Base-by-base conservation (phyloP, 2,329 filamentous ascomycete genomes). In the Curvularia sp. region DNA sequence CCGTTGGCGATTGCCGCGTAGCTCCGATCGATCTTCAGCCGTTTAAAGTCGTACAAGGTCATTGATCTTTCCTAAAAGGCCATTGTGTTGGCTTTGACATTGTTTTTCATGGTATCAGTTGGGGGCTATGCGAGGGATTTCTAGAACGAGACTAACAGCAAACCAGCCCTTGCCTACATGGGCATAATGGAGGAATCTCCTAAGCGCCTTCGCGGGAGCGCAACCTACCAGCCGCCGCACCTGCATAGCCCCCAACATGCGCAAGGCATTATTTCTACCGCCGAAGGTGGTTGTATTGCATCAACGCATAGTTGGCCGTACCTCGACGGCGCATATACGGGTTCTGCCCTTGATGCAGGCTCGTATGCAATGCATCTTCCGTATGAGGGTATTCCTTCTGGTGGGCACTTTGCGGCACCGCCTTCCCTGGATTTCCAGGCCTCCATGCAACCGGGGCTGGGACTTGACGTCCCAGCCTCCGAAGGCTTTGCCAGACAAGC, bases 151-250 rank as follows among this genome's bases (percentile, higher is more conserved):
- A 62, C 69, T 77, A 60, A 75, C 63, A 50, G 53, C 52, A 26
- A 30, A 30, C 51, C 53, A 78, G 76, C 81, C 61, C 75, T 81
- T 71, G 65, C 71, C 49, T 79, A 77, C 56, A 75, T 81, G 62
- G 76, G 78, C 5, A 77, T 71, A 52, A 68, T 73, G 33, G 75
- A 78, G 53, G 62, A 75, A 49, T 65, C 66, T 18, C 61, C 62
- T 41, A 68, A 67, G 52, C 63, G 59, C 59, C 64, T 62, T 60
- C 61, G 63, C 43, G 61, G 58, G 38, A 62, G 54, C 35, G 58
- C 64, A 31, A 54, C 65, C 33, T 62, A 63, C 44, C 63, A 58
- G 53, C 58, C 65, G 53, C 57, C 65, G n/a, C 68, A 68, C 44
- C 44, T 64, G 42, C 63, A 66, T 43, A 65, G 58, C 53, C 68